These are phyloP conservation scores for Kwoniella newhampshirensis DNA, from an alignment of 768 basidiomycete species.

Conservation along the genomic window DNA sequence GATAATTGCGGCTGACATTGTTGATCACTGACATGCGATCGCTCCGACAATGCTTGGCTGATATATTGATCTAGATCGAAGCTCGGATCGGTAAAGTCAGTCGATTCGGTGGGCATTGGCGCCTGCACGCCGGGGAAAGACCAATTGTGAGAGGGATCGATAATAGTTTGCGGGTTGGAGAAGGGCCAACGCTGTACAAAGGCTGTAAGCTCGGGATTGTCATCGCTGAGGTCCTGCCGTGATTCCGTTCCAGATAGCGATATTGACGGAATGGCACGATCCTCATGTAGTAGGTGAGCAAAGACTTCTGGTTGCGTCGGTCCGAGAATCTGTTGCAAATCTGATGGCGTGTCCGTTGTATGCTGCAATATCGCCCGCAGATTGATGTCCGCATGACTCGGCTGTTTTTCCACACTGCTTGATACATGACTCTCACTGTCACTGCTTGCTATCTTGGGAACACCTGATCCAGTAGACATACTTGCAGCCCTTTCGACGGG, in stretches of 20 bases:
- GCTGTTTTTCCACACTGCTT: neutral
- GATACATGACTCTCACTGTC: no score
- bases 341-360: no score
- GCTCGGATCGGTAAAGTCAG: neutral
- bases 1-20: neutral
- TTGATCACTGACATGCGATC: neutral
- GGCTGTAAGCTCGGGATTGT: neutral
- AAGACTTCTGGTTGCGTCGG: no score
- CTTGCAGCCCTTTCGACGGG: neutral
- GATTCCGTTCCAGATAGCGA: no score
- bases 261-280: no score
- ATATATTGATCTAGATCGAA: conserved; percentile 18
- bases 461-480: neutral
- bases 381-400: neutral
- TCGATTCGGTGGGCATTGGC: conserved; percentile 1
- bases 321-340: no score
- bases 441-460: no score
- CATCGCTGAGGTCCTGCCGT: neutral
- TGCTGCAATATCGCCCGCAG: neutral
- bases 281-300: no score
- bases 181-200: conserved; percentile 1
- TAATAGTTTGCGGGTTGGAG: neutral
- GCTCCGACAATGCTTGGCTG: conserved; percentile 2
- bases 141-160: neutral
- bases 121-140: no score